Conservation (phyloP, 2,329 filamentous ascomycete species). For the Mycocentrospora acerina region DNA sequence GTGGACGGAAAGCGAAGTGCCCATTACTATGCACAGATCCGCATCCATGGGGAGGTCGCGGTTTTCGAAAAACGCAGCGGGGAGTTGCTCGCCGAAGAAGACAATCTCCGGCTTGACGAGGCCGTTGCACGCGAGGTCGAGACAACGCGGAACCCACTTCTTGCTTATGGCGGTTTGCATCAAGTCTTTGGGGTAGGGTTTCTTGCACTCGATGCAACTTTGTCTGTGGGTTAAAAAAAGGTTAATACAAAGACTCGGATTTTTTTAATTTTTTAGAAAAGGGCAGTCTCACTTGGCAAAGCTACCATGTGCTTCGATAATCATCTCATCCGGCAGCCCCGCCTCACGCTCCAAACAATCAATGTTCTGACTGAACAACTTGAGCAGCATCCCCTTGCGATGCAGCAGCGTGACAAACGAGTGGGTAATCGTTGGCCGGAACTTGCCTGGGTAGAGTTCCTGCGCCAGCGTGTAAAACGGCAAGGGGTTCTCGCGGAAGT, state of each 20-base stretch:
- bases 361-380: conserved; percentile 97
- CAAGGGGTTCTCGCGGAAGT: conserved; percentile 79
- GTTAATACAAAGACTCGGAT: not conserved
- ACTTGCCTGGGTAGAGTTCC: conserved; percentile 89
- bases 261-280: not conserved
- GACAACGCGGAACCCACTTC: conserved; percentile 71
- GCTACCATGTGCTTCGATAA: conserved; percentile 93
- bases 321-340: conserved; percentile 76
- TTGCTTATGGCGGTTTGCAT: conserved; percentile 71
- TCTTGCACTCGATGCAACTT: conserved; percentile 85
- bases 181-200: conserved; percentile 66
- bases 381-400: conserved; percentile 74
- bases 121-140: conserved; percentile 64
- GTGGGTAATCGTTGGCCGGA: conserved; percentile 85
- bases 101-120: conserved; percentile 93
- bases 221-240: conserved; percentile 60
- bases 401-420: conserved; percentile 83
- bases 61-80: conserved; percentile 64
- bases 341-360: conserved; percentile 89
- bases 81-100: conserved; percentile 82
- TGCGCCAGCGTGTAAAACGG: conserved; percentile 92
- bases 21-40: conserved; percentile 81
- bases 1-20: conserved; percentile 83
- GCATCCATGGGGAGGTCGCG: conserved; percentile 59
- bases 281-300: conserved; percentile 60